Evolutionary conservation across 441 rosid species (phyloP).

Genomic region (Arabidopsis hybrid): DNA sequence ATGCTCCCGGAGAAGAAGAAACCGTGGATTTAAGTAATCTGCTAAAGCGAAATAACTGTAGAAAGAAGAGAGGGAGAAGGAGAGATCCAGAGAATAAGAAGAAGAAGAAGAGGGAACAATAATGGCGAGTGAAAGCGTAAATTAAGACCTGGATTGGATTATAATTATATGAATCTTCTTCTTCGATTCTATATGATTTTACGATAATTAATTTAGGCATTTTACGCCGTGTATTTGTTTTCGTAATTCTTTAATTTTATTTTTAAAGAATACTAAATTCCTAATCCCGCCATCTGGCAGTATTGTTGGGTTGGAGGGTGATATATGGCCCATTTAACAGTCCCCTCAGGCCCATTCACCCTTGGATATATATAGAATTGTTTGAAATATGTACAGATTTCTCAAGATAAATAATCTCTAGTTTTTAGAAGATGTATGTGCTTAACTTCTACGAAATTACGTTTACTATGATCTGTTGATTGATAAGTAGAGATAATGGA

Average conservation of each 20-base stretch:
- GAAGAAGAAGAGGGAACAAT: background rate
- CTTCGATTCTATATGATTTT: background rate
- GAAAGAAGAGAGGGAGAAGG: background rate
- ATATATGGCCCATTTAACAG: slow-evolving; percentile 4
- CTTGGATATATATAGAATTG: too few relatives aligned
- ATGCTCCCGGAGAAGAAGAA: background rate
- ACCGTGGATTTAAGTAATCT: background rate
- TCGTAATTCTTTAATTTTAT: too few relatives aligned
- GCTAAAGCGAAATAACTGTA: too few relatives aligned
- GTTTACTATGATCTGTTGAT: too few relatives aligned
- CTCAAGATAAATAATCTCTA: background rate
- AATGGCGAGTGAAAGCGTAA: slow-evolving; percentile 23
- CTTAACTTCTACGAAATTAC: too few relatives aligned
- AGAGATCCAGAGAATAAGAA: slow-evolving; percentile 21
- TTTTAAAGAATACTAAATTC: background rate
- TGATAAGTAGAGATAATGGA: too few relatives aligned
- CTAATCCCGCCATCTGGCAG: slow-evolving; percentile 16
- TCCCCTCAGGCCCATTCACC: slow-evolving; percentile 17
- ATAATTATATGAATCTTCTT: background rate
- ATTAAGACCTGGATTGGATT: slow-evolving; percentile 16
- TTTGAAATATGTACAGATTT: too few relatives aligned
- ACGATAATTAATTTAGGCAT: background rate
- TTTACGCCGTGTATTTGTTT: background rate
- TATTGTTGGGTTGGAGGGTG: background rate
- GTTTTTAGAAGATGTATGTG: too few relatives aligned